phyloP scores from a whole-genome alignment of 1,139 yeast species.

The Kodamaea anthophila region DNA sequence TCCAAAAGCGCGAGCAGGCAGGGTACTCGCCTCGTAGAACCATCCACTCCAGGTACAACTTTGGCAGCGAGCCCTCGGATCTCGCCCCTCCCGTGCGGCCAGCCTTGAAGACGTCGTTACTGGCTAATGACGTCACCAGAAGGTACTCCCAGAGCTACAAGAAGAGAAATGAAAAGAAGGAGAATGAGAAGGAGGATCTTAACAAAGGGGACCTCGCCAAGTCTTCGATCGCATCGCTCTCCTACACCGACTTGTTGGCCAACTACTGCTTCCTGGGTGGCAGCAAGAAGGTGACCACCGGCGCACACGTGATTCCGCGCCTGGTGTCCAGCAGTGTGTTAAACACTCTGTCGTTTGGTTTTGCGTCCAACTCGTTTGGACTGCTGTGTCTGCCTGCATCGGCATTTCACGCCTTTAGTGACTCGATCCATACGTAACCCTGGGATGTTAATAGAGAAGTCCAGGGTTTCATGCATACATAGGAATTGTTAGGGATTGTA shows the following conservation, averaged over 20 bases:
- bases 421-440: conserved; percentile 24
- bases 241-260: conserved; percentile 27
- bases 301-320: conserved; percentile 4
- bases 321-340: conserved; percentile 4
- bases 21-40: conserved; percentile 7
- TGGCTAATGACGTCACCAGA: conserved; percentile 20
- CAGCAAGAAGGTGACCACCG: conserved; percentile 7
- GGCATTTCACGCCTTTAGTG: conserved; percentile 28
- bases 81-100: conserved; percentile 10
- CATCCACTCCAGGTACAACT: conserved; percentile 12
- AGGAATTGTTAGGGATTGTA: too few species aligned
- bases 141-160: conserved; percentile 17
- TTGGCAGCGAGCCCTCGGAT: conserved; percentile 3
- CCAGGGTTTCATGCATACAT: too few species aligned
- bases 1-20: conserved; percentile 10
- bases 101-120: conserved; percentile 20
- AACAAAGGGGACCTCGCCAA: background rate
- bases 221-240: conserved; percentile 14
- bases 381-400: conserved; percentile 20
- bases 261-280: conserved; percentile 31
- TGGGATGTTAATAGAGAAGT: too few species aligned
- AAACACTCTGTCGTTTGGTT: conserved; percentile 4
- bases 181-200: conserved; percentile 1
- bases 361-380: conserved; percentile 7
- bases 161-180: conserved; percentile 10